Percentiles rank a stretch among this genome's conserved stretches.
Conservation (phyloP, 1,139 yeast genomes). For the Candida freyschussii region DNA sequence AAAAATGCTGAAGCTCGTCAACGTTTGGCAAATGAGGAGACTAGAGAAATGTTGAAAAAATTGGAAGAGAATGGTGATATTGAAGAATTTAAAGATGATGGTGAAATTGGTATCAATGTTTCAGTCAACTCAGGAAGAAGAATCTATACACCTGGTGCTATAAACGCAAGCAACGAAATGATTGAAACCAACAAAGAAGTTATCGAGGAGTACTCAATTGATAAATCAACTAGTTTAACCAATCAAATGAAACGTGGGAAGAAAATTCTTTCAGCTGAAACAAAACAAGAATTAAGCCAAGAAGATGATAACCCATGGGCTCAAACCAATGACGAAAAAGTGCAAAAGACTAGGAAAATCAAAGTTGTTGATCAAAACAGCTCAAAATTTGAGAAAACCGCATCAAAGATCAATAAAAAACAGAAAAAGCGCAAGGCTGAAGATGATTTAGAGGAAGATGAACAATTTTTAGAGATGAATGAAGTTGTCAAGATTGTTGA, state of each 20-base stretch:
- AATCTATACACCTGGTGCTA: conserved; percentile 69
- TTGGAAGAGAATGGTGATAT: conserved; percentile 41
- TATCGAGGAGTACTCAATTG: conserved; percentile 49
- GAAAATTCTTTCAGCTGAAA: conserved; percentile 7
- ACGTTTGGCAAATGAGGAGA: conserved; percentile 49
- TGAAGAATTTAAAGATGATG: conserved; percentile 32
- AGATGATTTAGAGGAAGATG: conserved; percentile 30
- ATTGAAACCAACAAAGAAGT: conserved; percentile 39
- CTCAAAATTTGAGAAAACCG: conserved; percentile 40
- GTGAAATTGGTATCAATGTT: conserved; percentile 30
- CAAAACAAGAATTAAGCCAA: conserved; percentile 7
- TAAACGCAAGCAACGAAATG: conserved; percentile 39
- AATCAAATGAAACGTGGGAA: conserved; percentile 31
- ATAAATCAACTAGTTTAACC: conserved; percentile 44
- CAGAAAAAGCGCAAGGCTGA: conserved; percentile 39
- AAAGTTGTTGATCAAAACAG: conserved; percentile 54
- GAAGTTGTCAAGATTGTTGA: conserved; percentile 35
- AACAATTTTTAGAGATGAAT: conserved; percentile 45
- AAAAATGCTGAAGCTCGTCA: conserved; percentile 72
- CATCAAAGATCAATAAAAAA: conserved; percentile 43
- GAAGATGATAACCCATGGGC: conserved; percentile 71
- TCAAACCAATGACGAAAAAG: conserved; percentile 30
- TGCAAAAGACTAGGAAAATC: conserved; percentile 49
- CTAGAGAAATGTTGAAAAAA: conserved; percentile 46
- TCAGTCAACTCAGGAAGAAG: conserved; percentile 40